These are phyloP conservation scores for Sclerotiophoma versabilis DNA, from an alignment of 2,329 filamentous ascomycete species.

Conservation along the genomic window DNA sequence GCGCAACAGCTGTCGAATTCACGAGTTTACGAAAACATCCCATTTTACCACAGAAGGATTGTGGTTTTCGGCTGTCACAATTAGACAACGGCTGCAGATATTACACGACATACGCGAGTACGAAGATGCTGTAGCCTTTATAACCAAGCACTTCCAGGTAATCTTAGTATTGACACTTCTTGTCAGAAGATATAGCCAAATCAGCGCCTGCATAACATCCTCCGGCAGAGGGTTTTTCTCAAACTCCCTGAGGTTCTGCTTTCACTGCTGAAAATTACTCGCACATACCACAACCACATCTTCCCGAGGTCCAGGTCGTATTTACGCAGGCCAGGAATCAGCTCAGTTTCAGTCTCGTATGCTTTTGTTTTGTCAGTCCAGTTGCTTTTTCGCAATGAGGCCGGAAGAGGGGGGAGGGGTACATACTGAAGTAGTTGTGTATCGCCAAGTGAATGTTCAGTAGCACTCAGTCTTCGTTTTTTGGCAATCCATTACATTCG, in stretches of 20 bases:
- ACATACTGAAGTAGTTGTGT: conserved; percentile 64
- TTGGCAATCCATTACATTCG: conserved; percentile 73
- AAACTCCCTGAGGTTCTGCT: conserved; percentile 63
- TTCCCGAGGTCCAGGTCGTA: conserved; percentile 74
- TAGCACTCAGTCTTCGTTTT: conserved; percentile 77
- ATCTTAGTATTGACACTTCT: no score
- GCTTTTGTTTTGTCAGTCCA: conserved; percentile 23
- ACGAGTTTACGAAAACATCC: no score
- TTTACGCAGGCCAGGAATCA: conserved; percentile 74
- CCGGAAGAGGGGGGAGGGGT: neutral
- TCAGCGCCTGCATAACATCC: conserved; percentile 75
- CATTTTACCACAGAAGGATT: no score
- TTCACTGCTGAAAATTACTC: conserved; percentile 61
- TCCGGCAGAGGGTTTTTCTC: conserved; percentile 74
- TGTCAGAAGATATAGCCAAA: no score
- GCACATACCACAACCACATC: conserved; percentile 68
- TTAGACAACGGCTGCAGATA: no score
- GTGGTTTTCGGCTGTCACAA: no score
- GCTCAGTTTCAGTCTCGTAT: conserved; percentile 75
- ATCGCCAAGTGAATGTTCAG: conserved; percentile 83
- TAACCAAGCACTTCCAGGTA: no score
- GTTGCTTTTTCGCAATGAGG: no score
- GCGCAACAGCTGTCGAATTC: no score
- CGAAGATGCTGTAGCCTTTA: neutral
- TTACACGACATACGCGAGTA: no score